Evolutionary conservation across 345 rosid species (phyloP).

Genomic region (Euphorbia lathyris): DNA sequence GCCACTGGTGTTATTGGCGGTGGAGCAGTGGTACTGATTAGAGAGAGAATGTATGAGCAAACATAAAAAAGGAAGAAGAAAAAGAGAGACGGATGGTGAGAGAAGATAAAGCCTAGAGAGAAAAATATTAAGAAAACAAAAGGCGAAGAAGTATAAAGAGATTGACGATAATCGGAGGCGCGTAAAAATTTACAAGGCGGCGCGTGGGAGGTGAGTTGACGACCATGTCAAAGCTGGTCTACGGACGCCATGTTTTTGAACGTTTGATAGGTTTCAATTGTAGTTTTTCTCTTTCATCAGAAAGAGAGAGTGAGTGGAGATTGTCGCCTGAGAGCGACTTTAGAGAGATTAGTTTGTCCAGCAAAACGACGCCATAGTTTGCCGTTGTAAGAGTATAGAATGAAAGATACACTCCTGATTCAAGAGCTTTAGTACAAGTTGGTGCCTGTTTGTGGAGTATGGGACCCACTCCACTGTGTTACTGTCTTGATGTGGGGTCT

Average conservation of each 20-base stretch:
- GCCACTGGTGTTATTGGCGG: background rate
- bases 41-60: background rate
- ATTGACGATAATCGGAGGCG: background rate
- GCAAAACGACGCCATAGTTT: background rate
- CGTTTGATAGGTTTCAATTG: background rate
- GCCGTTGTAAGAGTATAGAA: background rate
- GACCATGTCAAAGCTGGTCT: too few species aligned
- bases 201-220: background rate
- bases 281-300: background rate
- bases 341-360: background rate
- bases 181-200: background rate
- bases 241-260: background rate
- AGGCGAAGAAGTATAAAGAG: background rate
- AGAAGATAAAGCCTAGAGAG: background rate
- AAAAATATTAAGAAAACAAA: background rate
- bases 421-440: background rate
- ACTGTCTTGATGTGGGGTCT: background rate
- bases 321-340: constrained; percentile 13
- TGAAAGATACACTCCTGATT: background rate
- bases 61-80: background rate
- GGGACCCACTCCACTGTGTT: background rate
- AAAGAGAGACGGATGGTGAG: background rate
- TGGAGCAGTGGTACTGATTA: constrained; percentile 8
- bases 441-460: background rate
- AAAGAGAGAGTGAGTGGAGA: constrained; percentile 5